phyloP scores from a whole-genome alignment of 73 alveolate genomes.

The Paramecium sonneborni region DNA sequence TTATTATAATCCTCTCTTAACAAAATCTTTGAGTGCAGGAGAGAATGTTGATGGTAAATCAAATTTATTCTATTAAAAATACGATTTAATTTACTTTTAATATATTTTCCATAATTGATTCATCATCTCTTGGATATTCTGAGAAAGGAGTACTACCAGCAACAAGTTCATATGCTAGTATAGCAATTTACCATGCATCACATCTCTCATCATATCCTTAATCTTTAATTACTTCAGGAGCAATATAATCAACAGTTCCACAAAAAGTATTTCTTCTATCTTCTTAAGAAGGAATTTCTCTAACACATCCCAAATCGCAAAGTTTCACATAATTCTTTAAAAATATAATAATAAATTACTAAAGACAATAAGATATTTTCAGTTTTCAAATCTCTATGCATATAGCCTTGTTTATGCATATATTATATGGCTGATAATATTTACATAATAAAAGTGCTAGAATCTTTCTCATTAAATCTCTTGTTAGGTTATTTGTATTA shows the following conservation, averaged over 20 bases:
- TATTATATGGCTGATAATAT: conserved; percentile 74
- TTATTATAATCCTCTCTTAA: not conserved
- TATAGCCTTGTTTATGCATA: conserved; percentile 86
- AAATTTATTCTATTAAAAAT: conserved; percentile 56
- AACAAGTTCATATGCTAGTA: conserved; percentile 58
- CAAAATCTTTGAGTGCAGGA: conserved; percentile 48
- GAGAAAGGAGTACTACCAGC: conserved; percentile 67
- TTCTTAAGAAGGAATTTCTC: conserved; percentile 50
- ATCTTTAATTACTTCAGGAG: conserved; percentile 88
- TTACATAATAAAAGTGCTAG: conserved; percentile 29
- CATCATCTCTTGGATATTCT: conserved; percentile 61
- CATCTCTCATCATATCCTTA: conserved; percentile 85
- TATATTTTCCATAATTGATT: conserved; percentile 37
- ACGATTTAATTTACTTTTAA: not conserved
- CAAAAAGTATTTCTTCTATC: conserved; percentile 83
- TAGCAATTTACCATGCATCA: conserved; percentile 92
- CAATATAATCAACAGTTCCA: conserved; percentile 94
- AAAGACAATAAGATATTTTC: conserved; percentile 59
- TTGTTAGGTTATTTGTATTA: not conserved
- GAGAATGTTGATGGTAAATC: conserved; percentile 44
- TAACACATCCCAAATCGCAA: conserved; percentile 81
- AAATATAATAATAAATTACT: not conserved
- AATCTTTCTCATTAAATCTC: not conserved
- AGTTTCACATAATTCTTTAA: conserved; percentile 64
- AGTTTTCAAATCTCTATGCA: conserved; percentile 79